Base-by-base conservation (phyloP, 176 grass and related monocot species). In the Carex littledalei region DNA sequence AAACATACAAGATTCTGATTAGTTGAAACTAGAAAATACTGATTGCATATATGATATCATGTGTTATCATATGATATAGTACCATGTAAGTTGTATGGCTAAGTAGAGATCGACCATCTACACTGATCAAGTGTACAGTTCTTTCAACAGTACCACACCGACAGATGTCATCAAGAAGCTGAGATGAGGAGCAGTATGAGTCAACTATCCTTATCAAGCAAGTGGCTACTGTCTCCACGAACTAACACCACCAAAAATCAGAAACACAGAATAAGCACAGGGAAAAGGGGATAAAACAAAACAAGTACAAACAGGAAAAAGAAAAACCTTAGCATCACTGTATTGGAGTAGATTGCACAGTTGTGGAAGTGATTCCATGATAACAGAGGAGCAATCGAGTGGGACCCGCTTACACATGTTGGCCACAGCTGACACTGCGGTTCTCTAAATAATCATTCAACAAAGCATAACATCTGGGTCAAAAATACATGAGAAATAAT, bases 261-360 rank as follows among this genome's bases (percentile, higher is more conserved):
- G 15, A 26, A 12, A 81, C 37, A 90, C 47, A 53, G 26, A 84
- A 45, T 78, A 47, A 82, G 26, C 54, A 16, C 35, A 59, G 21
- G 39, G 12, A 53, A 49, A 69, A 74, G 4, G n/a, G 41, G 18
- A 84, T 35, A 39, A 37, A 37, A 4, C 67, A 63, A 20, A 83
- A 68, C 15, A 84, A 18, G 2, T 61, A 80, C 16, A 26, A 14
- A 64, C 56, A 21, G 13, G 8, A 83, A 29, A 58, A 54, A 43
- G 52, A 12, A 45, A 35, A 58, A 95, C 96, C 91, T 92, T 91
- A 67, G 88, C 63, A 83, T 99, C 93, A 65, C 90, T 91, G 12
- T 63, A 92, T 63, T 95, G 91, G 53, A 99, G 90, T 78, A 95
- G 84, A 92, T 92, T 91, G 85, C 90, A 99, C 61, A 99, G 61